Percentiles rank a stretch among this genome's conserved stretches.
phyloP scores from a whole-genome alignment of 2,329 filamentous ascomycete species.

The Catunica adiposa region DNA sequence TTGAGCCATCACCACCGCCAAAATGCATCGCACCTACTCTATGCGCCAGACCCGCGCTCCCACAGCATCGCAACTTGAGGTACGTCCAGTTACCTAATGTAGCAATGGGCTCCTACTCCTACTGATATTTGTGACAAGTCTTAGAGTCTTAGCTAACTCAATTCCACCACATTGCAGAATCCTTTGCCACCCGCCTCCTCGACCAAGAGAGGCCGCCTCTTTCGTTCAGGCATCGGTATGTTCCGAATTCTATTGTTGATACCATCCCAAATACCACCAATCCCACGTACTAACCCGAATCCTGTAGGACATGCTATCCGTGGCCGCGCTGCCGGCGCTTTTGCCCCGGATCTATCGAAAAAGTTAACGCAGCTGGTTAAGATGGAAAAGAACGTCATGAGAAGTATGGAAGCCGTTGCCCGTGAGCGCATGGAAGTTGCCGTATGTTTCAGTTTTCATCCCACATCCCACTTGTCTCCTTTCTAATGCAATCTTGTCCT shows the following conservation, averaged over 20 bases:
- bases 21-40: conserved; percentile 96
- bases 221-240: conserved; percentile 73
- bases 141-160: conserved; percentile 8
- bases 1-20: conserved; percentile 17
- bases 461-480: too few species aligned
- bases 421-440: conserved; percentile 97
- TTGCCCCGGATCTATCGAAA: conserved; percentile 78
- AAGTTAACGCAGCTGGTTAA: conserved; percentile 96
- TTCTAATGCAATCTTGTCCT: conserved; percentile 5
- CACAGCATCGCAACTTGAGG: conserved; percentile 64
- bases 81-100: conserved; percentile 21
- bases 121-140: background rate
- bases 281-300: background rate
- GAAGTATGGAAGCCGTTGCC: conserved; percentile 86
- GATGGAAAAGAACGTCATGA: conserved; percentile 99
- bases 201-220: conserved; percentile 81
- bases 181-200: conserved; percentile 81
- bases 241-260: conserved; percentile 16
- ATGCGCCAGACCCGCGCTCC: conserved; percentile 96
- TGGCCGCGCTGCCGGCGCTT: conserved; percentile 58
- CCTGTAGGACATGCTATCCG: conserved; percentile 47
- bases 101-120: background rate
- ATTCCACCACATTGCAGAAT: conserved; percentile 42
- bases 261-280: background rate
- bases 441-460: conserved; percentile 43